Evolutionary conservation across 768 basidiomycete genomes (phyloP), one percentile per base, ranked within the genome.

Genomic region (Calvatia gigantea): DNA sequence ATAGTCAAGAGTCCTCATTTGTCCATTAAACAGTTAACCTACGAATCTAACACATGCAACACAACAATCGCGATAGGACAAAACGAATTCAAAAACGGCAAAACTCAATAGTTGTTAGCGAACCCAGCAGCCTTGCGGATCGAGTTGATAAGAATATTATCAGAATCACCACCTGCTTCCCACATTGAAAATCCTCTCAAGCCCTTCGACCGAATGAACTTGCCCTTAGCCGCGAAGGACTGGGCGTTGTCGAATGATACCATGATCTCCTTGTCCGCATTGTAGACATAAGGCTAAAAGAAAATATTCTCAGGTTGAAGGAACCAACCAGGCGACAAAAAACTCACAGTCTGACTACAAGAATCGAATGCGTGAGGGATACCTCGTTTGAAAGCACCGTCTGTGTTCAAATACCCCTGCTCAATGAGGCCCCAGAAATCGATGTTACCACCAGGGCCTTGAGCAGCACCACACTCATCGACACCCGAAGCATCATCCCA

Each of bases 311-410:
- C 45, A 21, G 56, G 9, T 37, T 12, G 12, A 15, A 9, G 5
- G n/a, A 21, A 17, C 35, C 23, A 12, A 23, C 21, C 9, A n/a
- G 12, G 37, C 4, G 25, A 39, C 38, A 21, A 21, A 12, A 7
- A 15, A 70, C 84, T 60, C 61, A 89, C 88, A 45, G 89, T 91
- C 69, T 88, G 80, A 52, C 81, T 87, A 74, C 89, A 91, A 2
- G 69, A 61, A 60, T 91, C 87, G 58, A 73, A 89, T 12, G 69
- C 58, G 62, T 82, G 80, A 29, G 71, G 66, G 64, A 85, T 83
- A 17, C 77, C 80, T 37, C 65, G 25, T 37, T 80, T 79, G 17
- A 75, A 73, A 5, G 70, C 74, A 19, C 85, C 77, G 62, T 81
- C 65, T 4, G 64, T 43, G 32, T 70, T 77, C 38, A 90, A 69